Evolutionary conservation across 129 eudicot genomes (phyloP).

Genomic region (Gnaphalium uliginosum): DNA sequence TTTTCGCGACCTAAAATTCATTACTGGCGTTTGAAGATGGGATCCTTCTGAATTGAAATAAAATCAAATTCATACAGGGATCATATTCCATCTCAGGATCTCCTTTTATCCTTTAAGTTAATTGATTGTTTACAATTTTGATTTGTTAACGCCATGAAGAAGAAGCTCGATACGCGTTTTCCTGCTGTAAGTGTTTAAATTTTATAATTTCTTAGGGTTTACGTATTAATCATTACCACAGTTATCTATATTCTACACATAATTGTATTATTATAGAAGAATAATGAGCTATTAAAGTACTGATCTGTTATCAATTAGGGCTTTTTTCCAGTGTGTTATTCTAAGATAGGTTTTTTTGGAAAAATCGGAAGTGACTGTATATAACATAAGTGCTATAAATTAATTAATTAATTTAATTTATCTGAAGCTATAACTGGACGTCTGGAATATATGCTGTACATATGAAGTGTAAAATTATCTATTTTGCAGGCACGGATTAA

Average conservation of each 20-base stretch:
- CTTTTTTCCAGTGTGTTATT: neutral
- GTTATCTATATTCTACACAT: no score
- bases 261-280: neutral
- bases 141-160: constrained; percentile 43
- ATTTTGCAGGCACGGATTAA: constrained; percentile 75
- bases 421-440: no score
- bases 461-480: no score
- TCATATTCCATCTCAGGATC: constrained; percentile 8
- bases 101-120: neutral
- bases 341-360: neutral
- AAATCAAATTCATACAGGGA: neutral
- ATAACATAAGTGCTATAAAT: no score
- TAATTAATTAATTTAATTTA: no score
- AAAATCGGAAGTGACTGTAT: neutral
- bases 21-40: no score
- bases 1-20: no score
- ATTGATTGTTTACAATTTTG: neutral
- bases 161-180: constrained; percentile 74
- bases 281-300: neutral
- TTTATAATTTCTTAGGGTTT: neutral
- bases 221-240: neutral
- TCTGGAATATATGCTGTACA: neutral
- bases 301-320: neutral
- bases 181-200: constrained; percentile 52
- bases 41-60: no score